Evolutionary conservation across 768 basidiomycete species (phyloP).

Genomic region (Neoboletus brunneissimus): DNA sequence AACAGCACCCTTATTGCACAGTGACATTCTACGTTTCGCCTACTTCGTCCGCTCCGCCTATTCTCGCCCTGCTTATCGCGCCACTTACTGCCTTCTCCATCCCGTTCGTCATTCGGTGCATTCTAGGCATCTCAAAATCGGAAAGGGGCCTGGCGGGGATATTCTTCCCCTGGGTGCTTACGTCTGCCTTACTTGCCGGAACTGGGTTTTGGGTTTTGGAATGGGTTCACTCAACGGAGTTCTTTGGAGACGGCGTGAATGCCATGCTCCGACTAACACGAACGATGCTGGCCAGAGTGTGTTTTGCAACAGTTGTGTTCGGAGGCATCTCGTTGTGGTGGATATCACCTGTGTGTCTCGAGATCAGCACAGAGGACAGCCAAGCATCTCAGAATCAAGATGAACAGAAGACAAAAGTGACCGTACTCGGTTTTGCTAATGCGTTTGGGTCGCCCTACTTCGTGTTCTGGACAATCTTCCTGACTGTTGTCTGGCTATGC

Average conservation of each 20-base stretch:
- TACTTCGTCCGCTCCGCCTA: conserved; percentile 62
- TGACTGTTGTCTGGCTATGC: conserved; percentile 51
- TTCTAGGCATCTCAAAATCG: conserved; percentile 67
- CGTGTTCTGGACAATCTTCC: conserved; percentile 69
- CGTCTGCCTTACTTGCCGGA: conserved; percentile 57
- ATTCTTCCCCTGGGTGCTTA: conserved; percentile 58
- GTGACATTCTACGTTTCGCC: conserved; percentile 87
- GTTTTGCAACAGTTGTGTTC: conserved; percentile 49
- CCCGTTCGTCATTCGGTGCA: conserved; percentile 53
- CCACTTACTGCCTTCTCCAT: conserved; percentile 53
- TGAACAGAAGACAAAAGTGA: conserved; percentile 43
- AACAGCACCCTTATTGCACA: conserved; percentile 86
- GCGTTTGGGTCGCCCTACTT: conserved; percentile 87
- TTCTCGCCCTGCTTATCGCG: conserved; percentile 54
- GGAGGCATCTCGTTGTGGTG: conserved; percentile 68
- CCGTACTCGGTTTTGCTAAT: conserved; percentile 83
- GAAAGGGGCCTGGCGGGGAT: conserved; percentile 68
- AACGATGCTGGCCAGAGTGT: conserved; percentile 59
- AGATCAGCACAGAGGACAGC: conserved; percentile 42
- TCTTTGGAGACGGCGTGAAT: conserved; percentile 42
- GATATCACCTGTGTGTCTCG: conserved; percentile 69
- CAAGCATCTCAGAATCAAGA: conserved; percentile 15
- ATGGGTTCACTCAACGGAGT: conserved; percentile 60
- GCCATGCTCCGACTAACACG: conserved; percentile 48
- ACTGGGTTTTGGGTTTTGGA: conserved; percentile 79